A percentile compares a stretch with the other conserved stretches of the same genome.
Conservation (phyloP, 139 green algal species). For the Chlorella sorokiniana region DNA sequence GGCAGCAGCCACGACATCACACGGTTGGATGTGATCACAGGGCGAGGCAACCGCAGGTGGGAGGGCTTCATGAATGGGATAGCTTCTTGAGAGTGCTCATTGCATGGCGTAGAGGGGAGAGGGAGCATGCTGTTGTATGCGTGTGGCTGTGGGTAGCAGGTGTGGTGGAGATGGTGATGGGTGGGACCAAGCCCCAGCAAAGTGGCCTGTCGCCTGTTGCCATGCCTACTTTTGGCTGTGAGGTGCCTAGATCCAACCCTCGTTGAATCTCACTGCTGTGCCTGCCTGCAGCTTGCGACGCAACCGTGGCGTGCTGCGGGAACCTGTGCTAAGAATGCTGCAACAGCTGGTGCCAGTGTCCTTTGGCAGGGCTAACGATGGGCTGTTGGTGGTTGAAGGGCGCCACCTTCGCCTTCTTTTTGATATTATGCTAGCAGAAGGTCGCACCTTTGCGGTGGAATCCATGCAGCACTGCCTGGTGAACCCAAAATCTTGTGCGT, state of each 20-base stretch:
- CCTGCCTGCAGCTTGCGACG: not conserved
- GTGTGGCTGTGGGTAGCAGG: no score
- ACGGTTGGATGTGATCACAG: slow-evolving; percentile 28
- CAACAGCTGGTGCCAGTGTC: slow-evolving; percentile 24
- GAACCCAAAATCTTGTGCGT: slow-evolving; percentile 1
- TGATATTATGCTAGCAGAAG: not conserved
- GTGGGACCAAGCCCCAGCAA: no score
- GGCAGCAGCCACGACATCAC: not conserved
- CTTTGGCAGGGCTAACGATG: slow-evolving; percentile 9
- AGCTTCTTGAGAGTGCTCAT: not conserved
- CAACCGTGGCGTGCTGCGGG: slow-evolving; percentile 14
- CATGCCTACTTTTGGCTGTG: no score
- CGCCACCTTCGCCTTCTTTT: slow-evolving; percentile 18
- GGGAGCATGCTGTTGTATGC: no score
- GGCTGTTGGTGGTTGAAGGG: slow-evolving; percentile 20
- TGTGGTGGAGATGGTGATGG: no score
- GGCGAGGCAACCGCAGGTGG: slow-evolving; percentile 27
- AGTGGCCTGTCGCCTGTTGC: not conserved
- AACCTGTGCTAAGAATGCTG: slow-evolving; percentile 27
- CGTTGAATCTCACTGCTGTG: not conserved
- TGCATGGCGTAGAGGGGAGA: no score
- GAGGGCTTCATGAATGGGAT: not conserved
- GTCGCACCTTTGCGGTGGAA: not conserved
- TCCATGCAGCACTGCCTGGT: slow-evolving; percentile 29
- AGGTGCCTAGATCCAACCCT: no score